These are phyloP conservation scores for Bolboschoenus planiculmis DNA, from an alignment of 176 grass and related monocot genomes.

Conservation along the genomic window DNA sequence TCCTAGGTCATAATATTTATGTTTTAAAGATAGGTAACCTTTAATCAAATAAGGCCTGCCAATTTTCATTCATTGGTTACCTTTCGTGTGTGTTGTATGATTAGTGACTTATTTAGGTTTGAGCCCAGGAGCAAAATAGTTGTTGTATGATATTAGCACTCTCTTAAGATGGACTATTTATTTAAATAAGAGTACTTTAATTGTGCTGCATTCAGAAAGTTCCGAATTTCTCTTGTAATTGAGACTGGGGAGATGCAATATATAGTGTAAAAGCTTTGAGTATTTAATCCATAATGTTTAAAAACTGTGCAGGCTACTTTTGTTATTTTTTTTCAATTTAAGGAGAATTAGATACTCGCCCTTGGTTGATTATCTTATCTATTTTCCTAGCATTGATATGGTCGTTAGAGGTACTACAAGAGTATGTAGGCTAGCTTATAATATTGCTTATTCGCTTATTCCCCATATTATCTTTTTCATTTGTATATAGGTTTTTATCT, in stretches of 20 bases:
- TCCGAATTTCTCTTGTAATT: neutral
- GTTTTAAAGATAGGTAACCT: neutral
- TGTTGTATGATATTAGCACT: neutral
- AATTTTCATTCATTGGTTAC: neutral
- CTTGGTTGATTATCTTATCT: neutral
- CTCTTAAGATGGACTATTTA: neutral
- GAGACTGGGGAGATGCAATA: neutral
- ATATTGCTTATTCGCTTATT: neutral
- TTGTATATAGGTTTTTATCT: neutral
- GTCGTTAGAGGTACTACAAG: neutral
- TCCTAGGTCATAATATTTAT: neutral
- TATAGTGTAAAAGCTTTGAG: neutral
- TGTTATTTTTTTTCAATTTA: neutral
- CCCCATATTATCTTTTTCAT: neutral
- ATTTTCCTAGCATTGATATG: neutral
- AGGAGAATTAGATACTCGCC: neutral
- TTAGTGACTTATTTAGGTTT: neutral
- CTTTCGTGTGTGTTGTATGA: neutral
- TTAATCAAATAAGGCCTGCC: neutral
- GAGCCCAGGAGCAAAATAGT: neutral
- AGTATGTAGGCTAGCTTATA: neutral
- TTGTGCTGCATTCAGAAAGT: neutral
- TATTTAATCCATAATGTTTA: neutral
- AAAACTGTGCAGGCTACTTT: neutral
- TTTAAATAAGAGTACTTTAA: neutral